A percentile compares a stretch with the other conserved stretches of the same genome.
Conservation (phyloP, 495 filamentous ascomycete genomes). For the Oleoguttula mirabilis region DNA sequence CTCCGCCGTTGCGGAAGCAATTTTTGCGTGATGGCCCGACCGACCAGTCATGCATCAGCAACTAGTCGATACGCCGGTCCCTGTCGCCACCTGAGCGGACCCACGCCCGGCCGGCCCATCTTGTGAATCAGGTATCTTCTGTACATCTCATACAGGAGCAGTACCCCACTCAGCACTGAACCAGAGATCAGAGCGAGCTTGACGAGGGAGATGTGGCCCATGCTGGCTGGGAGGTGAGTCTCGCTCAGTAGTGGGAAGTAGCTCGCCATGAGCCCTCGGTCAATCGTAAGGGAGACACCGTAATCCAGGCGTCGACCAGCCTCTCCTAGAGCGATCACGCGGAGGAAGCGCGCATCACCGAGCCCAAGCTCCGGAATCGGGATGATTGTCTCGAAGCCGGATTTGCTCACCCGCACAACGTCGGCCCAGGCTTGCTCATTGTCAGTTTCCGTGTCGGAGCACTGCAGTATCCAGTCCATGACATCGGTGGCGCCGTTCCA, state of each 20-base stretch:
- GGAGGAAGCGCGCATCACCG: slow-evolving; percentile 11
- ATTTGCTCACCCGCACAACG: slow-evolving; percentile 8
- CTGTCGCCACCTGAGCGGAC: slow-evolving; percentile 12
- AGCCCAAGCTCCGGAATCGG: background rate
- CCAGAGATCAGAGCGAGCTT: slow-evolving; percentile 5
- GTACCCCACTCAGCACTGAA: slow-evolving; percentile 1
- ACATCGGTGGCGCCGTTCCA: slow-evolving; percentile 24
- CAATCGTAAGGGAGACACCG: slow-evolving; percentile 12
- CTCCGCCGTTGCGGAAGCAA: too few species aligned
- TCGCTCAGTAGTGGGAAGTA: slow-evolving; percentile 5
- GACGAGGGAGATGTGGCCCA: background rate
- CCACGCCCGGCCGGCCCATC: slow-evolving; percentile 7
- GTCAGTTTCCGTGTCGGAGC: slow-evolving; percentile 4
- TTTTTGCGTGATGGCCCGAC: too few species aligned
- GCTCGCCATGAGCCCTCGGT: slow-evolving; percentile 8
- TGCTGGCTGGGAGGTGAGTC: background rate
- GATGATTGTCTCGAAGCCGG: slow-evolving; percentile 19
- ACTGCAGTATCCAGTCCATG: slow-evolving; percentile 18
- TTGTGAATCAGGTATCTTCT: slow-evolving; percentile 10
- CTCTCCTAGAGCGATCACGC: slow-evolving; percentile 15
- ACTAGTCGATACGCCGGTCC: slow-evolving; percentile 11
- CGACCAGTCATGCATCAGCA: slow-evolving; percentile 1
- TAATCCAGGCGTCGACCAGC: slow-evolving; percentile 2
- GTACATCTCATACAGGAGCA: slow-evolving; percentile 15
- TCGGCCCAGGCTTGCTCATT: slow-evolving; percentile 12